Percentiles rank a stretch among this genome's conserved stretches.
Conservation (phyloP, 2,329 filamentous ascomycete genomes). For the Leptographium wingfieldii region DNA sequence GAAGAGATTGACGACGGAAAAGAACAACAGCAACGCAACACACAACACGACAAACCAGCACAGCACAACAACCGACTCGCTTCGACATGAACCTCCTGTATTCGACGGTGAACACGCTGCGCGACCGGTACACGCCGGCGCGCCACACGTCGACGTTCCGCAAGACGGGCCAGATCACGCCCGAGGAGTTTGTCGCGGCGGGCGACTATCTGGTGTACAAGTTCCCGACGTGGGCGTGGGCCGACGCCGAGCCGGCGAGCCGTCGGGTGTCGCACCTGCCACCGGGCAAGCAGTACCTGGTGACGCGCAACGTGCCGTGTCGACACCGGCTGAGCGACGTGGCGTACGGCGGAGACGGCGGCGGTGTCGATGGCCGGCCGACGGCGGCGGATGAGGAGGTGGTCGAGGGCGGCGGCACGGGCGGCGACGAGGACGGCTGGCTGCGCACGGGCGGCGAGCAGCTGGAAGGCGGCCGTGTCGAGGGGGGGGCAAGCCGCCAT, state of each 20-base stretch:
- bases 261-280: conserved; percentile 76
- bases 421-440: conserved; percentile 74
- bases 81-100: conserved; percentile 69
- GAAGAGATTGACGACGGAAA: too few species aligned
- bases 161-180: conserved; percentile 86
- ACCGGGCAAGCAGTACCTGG: conserved; percentile 82
- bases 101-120: conserved; percentile 81
- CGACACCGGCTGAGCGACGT: conserved; percentile 83
- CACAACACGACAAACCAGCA: background rate
- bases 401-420: conserved; percentile 48
- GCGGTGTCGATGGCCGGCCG: conserved; percentile 52
- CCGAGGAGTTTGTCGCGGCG: conserved; percentile 89
- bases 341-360: conserved; percentile 79
- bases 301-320: conserved; percentile 90
- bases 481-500: background rate
- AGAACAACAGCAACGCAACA: too few species aligned
- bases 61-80: background rate
- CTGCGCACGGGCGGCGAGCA: conserved; percentile 61
- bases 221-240: conserved; percentile 97
- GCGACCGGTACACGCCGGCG: conserved; percentile 83
- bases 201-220: conserved; percentile 98
- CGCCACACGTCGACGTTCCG: conserved; percentile 88
- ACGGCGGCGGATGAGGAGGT: conserved; percentile 17
- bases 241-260: conserved; percentile 68
- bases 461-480: background rate